A percentile compares a stretch with the other conserved stretches of the same genome.
These are phyloP conservation scores for Trichoderma cornu-damae DNA, from an alignment of 2,329 filamentous ascomycete species.

Conservation along the genomic window DNA sequence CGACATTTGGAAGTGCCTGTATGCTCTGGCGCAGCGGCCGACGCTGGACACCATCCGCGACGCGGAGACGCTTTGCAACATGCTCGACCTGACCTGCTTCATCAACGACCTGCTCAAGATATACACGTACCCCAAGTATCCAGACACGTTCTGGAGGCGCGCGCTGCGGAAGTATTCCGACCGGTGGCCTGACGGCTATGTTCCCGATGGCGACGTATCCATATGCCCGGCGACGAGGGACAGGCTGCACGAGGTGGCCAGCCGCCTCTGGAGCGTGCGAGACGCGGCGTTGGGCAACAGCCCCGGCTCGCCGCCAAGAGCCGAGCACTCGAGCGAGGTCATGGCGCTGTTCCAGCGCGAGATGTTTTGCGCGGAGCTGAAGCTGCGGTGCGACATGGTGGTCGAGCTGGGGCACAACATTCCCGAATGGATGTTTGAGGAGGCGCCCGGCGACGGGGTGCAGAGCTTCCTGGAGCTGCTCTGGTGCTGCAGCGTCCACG, in stretches of 20 bases:
- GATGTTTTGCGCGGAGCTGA: slow-evolving; percentile 13
- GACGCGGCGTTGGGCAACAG: neutral
- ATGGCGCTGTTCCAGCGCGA: slow-evolving; percentile 12
- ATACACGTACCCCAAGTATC: slow-evolving; percentile 2
- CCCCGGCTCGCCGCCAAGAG: neutral
- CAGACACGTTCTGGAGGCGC: neutral
- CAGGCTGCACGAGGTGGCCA: neutral
- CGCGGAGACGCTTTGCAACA: slow-evolving; percentile 1
- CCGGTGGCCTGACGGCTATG: slow-evolving; percentile 2
- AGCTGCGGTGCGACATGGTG: slow-evolving; percentile 11
- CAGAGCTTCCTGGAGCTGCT: slow-evolving; percentile 15
- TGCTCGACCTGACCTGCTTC: neutral
- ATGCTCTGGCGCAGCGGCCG: neutral
- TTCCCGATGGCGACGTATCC: neutral
- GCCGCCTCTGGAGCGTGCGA: slow-evolving; percentile 5
- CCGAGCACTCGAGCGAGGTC: neutral
- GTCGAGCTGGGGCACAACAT: neutral
- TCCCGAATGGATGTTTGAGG: slow-evolving; percentile 5
- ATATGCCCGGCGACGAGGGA: neutral
- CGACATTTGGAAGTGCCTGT: neutral
- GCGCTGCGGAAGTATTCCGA: slow-evolving; percentile 6
- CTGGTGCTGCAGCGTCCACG: slow-evolving; percentile 12
- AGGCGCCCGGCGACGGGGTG: slow-evolving; percentile 3
- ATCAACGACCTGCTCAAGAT: neutral
- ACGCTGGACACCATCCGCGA: slow-evolving; percentile 8